Conservation (phyloP, 2,329 filamentous ascomycete genomes). For the Ophiostoma himal-ulmi region DNA sequence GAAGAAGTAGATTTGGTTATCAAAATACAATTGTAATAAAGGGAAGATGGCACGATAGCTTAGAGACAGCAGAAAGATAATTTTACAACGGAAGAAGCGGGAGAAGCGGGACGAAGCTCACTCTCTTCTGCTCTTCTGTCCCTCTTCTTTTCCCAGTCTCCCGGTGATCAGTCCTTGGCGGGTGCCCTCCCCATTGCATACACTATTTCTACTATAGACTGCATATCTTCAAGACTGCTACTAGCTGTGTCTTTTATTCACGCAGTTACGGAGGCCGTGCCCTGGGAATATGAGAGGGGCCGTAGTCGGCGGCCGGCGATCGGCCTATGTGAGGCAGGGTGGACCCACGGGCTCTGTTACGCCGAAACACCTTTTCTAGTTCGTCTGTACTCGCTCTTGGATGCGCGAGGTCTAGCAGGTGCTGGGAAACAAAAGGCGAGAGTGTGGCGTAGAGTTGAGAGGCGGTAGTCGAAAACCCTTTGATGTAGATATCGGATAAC, state of each 20-base stretch:
- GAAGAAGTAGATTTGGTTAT: neutral
- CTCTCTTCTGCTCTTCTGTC: neutral
- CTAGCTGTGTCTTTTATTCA: neutral
- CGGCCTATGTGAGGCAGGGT: neutral
- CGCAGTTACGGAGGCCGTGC: neutral
- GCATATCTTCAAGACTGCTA: neutral
- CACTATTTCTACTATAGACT: neutral
- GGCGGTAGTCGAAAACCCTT: no score
- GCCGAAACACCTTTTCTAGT: neutral
- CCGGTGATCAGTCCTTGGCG: neutral
- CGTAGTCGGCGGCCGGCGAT: slow-evolving; percentile 13
- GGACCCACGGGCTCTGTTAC: neutral
- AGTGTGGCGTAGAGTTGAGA: neutral
- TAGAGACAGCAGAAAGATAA: neutral
- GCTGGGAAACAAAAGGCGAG: neutral
- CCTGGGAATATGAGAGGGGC: neutral
- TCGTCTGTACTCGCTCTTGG: neutral
- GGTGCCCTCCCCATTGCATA: neutral
- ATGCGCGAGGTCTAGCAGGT: no score
- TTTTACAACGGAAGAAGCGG: neutral
- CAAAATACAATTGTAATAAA: neutral
- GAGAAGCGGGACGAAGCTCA: neutral
- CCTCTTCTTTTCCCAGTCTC: neutral
- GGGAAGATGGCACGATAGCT: neutral
- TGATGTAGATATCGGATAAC: no score